phyloP scores from a whole-genome alignment of 371 early-diverging fungal genomes.

The Rhizopus arrhizus region DNA sequence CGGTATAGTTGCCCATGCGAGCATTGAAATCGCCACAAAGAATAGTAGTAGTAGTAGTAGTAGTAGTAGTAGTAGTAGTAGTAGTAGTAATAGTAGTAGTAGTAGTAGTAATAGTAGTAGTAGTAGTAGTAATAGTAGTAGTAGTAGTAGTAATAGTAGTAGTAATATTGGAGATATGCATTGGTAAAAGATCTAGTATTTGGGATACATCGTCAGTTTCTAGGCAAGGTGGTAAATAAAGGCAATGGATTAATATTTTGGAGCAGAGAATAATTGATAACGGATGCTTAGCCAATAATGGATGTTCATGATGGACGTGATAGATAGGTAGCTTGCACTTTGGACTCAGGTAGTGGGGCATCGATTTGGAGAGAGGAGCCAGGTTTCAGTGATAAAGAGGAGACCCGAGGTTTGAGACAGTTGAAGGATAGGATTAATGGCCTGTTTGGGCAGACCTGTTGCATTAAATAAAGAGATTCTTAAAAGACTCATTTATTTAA shows the following conservation, averaged over 20 bases:
- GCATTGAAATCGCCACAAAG: constrained; percentile 6
- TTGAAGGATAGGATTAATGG: neutral
- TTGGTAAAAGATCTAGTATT: neutral
- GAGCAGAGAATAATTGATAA: neutral
- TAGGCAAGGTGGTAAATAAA: neutral
- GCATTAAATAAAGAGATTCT: constrained; percentile 8
- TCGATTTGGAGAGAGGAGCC: constrained; percentile 10
- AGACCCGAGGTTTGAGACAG: neutral
- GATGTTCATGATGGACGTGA: neutral
- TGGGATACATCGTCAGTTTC: neutral
- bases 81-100: no score
- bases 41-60: neutral
- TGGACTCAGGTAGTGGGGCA: constrained; percentile 1
- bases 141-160: no score
- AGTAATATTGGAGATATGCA: neutral
- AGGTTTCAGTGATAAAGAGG: constrained; percentile 26
- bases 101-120: no score
- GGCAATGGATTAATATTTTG: constrained; percentile 3
- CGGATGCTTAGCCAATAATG: constrained; percentile 4
- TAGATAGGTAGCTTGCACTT: neutral
- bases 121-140: no score
- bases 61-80: no score
- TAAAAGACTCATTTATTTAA: no score
- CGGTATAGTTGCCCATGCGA: neutral
- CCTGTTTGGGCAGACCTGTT: constrained; percentile 1